Conservation (phyloP, 768 basidiomycete genomes). For the Saitozyma podzolica region DNA sequence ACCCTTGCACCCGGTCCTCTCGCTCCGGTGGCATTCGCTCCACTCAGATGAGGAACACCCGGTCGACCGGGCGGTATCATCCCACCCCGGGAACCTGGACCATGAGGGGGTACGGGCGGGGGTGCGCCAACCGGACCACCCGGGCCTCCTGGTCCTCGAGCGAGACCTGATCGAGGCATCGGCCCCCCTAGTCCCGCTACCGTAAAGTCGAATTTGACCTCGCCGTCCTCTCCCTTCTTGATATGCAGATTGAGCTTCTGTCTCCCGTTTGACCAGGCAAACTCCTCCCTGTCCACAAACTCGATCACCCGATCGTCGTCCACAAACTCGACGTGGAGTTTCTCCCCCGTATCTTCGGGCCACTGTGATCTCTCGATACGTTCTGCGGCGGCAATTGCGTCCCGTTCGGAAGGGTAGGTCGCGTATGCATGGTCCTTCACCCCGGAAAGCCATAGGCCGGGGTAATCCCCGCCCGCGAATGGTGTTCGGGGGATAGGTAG, state of each 20-base stretch:
- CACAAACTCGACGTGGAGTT: conserved; percentile 46
- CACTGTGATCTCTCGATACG: conserved; percentile 34
- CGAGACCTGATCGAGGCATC: no score
- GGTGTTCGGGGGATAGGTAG: conserved; percentile 25
- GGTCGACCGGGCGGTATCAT: not conserved
- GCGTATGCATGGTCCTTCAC: conserved; percentile 46
- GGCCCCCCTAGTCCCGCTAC: not conserved
- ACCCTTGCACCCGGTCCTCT: not conserved
- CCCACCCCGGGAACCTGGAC: conserved; percentile 8
- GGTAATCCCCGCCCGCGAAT: conserved; percentile 27
- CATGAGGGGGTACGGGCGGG: not conserved
- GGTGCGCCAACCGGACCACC: not conserved
- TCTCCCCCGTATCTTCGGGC: conserved; percentile 41
- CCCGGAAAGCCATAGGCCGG: conserved; percentile 41
- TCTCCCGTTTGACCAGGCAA: conserved; percentile 49
- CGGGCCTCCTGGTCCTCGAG: no score
- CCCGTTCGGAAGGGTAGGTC: conserved; percentile 18
- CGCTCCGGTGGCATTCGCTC: conserved; percentile 5
- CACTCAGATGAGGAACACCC: conserved; percentile 9
- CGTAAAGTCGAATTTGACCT: conserved; percentile 25
- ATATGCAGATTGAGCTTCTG: conserved; percentile 46
- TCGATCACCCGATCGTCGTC: conserved; percentile 32
- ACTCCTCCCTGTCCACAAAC: conserved; percentile 47
- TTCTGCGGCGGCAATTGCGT: conserved; percentile 31
- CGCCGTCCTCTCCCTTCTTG: conserved; percentile 15